Base-by-base conservation (phyloP, 2,329 filamentous ascomycete genomes). In the Lachnellula occidentalis region DNA sequence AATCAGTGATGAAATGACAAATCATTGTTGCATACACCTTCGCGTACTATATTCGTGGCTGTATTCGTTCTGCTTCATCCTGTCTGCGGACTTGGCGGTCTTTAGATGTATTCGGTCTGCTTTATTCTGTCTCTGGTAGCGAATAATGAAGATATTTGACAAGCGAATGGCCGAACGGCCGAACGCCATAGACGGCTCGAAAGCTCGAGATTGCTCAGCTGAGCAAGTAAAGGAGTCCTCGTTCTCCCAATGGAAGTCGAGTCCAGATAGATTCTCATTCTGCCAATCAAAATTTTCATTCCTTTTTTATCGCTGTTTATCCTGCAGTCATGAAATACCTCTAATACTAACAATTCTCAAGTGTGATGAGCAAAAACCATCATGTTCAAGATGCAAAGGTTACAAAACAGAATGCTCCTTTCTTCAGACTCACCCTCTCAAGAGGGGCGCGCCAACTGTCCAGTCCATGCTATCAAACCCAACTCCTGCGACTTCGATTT, bases 281-380 rank as follows among this genome's bases (percentile, higher is more conserved):
- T 31, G 39, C 19, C 24, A 4, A 11, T 34, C 37, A 49, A 24
- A 7, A 15, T 37, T 24, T 48, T 27, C n/a, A 27, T 31, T n/a
- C n/a, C 14, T 12, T 19, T 24, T 21, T 15, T 24, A 27, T 27
- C 27, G 27, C 17, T 39, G 36, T 7, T 37, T 39, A 6, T 24
- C 14, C 14, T 39, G 3, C 15, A 19, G 22, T 48, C 5, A 42
- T 34, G n/a, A 9, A 41, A 39, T 37, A 14, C 2, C 11, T 15
- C 34, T 31, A 22, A 31, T 21, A n/a, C 21, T 15, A 14, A 45
- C 50, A 21, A 45, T 52, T 22, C 39, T n/a, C 7, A 31, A 67
- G 65, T 67, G 65, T 50, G 65, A 66, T 42, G 65, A 67, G 52
- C 50, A 51, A 11, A 67, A 66, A 46, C 65, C 65, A 34, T 58